These are phyloP conservation scores for Monilinia fructicola DNA, from an alignment of 2,329 filamentous ascomycete genomes.

Conservation along the genomic window DNA sequence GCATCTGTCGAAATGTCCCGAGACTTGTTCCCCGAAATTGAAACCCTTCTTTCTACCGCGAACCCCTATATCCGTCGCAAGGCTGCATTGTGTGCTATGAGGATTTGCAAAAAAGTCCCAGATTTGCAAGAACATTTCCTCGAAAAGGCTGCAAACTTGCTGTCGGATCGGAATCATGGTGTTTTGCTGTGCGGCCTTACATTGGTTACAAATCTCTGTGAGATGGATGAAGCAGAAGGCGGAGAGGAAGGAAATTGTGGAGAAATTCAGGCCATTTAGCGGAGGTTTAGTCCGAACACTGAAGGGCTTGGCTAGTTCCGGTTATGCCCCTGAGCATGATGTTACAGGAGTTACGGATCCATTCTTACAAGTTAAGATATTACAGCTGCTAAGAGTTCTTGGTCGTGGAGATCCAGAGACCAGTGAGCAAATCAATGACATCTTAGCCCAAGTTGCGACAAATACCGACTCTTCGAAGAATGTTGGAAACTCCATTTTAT, in stretches of 20 bases:
- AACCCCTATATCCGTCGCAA: slow-evolving; percentile 99
- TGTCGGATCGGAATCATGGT: slow-evolving; percentile 93
- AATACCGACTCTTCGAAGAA: slow-evolving; percentile 99
- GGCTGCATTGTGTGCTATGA: slow-evolving; percentile 97
- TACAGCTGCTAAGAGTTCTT: slow-evolving; percentile 80
- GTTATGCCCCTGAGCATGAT: slow-evolving; percentile 96
- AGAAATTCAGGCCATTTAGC: slow-evolving; percentile 87
- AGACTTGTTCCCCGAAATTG: slow-evolving; percentile 94
- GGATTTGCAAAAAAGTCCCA: slow-evolving; percentile 96
- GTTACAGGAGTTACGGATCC: slow-evolving; percentile 97
- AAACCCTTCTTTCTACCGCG: slow-evolving; percentile 83
- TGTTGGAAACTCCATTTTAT: slow-evolving; percentile 95
- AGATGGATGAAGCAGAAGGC: slow-evolving; percentile 89
- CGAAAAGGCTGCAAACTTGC: slow-evolving; percentile 84
- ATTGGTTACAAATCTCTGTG: slow-evolving; percentile 85
- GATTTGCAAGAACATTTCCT: slow-evolving; percentile 96
- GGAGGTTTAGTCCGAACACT: slow-evolving; percentile 83
- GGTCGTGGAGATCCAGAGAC: slow-evolving; percentile 82
- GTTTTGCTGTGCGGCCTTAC: slow-evolving; percentile 92
- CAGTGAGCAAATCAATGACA: slow-evolving; percentile 98
- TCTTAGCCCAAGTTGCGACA: slow-evolving; percentile 92
- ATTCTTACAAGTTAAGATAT: slow-evolving; percentile 94
- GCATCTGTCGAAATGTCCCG: slow-evolving; percentile 97
- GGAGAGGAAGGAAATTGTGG: slow-evolving; percentile 84
- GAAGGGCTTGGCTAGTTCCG: slow-evolving; percentile 89